These are phyloP conservation scores for Solanum virginianum DNA, from an alignment of 257 asterid species.

Conservation along the genomic window DNA sequence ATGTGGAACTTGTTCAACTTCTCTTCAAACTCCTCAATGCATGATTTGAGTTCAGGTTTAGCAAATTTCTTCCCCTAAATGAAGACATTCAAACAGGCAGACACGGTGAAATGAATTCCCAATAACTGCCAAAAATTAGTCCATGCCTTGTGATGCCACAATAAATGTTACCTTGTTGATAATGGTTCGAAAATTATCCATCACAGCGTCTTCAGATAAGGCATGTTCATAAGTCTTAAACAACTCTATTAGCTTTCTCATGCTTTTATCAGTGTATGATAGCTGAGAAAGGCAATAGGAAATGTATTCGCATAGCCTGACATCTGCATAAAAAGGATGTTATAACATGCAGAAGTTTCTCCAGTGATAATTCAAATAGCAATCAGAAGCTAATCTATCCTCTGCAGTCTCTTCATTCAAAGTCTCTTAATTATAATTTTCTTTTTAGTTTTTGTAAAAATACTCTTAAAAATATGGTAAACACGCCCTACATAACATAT, in stretches of 20 bases:
- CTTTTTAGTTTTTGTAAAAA: neutral
- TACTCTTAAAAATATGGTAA: neutral
- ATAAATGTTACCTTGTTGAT: slow-evolving; percentile 55
- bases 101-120: neutral
- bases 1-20: slow-evolving; percentile 57
- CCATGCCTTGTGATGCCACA: neutral
- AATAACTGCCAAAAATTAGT: neutral
- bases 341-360: slow-evolving; percentile 1
- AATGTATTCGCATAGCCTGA: slow-evolving; percentile 72
- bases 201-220: slow-evolving; percentile 65
- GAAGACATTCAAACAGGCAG: neutral
- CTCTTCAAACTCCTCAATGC: slow-evolving; percentile 86
- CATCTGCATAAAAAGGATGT: slow-evolving; percentile 38
- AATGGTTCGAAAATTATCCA: slow-evolving; percentile 76
- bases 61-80: slow-evolving; percentile 79
- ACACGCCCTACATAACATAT: neutral
- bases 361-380: neutral
- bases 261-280: slow-evolving; percentile 83
- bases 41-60: slow-evolving; percentile 73
- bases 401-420: neutral
- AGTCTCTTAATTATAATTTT: neutral
- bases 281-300: slow-evolving; percentile 96
- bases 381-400: neutral
- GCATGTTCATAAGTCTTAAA: slow-evolving; percentile 71
- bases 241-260: slow-evolving; percentile 73